Evolutionary conservation across 345 rosid species (phyloP).

Genomic region (Pistacia atlantica): DNA sequence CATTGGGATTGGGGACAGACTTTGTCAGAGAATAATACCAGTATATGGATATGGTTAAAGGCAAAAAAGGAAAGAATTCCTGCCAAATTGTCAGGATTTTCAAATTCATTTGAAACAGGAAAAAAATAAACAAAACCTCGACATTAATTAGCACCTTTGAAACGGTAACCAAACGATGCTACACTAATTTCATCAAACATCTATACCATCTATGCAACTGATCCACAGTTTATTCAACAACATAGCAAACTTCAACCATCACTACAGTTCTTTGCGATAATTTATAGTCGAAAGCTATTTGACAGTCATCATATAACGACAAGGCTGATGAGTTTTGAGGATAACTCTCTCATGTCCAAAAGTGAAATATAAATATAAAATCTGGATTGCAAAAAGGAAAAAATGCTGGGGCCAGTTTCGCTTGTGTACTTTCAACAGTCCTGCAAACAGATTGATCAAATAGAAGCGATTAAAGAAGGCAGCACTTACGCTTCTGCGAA

Average conservation of each 20-base stretch:
- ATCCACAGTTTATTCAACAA: background rate
- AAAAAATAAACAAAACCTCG: background rate
- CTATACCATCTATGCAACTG: background rate
- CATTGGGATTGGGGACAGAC: background rate
- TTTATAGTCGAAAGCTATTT: background rate
- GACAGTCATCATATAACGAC: background rate
- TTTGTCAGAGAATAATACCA: background rate
- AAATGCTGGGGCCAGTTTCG: conserved; percentile 12
- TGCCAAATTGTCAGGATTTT: background rate
- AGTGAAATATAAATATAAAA: conserved; percentile 2
- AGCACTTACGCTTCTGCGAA: background rate
- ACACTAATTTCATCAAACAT: background rate
- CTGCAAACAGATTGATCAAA: conserved; percentile 35
- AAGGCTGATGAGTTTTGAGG: conserved; percentile 1
- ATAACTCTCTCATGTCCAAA: background rate
- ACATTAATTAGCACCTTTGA: background rate
- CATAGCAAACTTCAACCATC: background rate
- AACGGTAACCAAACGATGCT: background rate
- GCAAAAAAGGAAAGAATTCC: background rate
- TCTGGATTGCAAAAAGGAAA: background rate
- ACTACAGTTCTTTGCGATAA: background rate
- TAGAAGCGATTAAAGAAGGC: background rate
- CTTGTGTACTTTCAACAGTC: conserved; percentile 28
- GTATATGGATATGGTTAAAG: background rate
- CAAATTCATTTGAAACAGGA: background rate